Evolutionary conservation across 164 flowering plant species (phyloP), one percentile per base, ranked within the genome.

Genomic region (Aristolochia fimbriata): DNA sequence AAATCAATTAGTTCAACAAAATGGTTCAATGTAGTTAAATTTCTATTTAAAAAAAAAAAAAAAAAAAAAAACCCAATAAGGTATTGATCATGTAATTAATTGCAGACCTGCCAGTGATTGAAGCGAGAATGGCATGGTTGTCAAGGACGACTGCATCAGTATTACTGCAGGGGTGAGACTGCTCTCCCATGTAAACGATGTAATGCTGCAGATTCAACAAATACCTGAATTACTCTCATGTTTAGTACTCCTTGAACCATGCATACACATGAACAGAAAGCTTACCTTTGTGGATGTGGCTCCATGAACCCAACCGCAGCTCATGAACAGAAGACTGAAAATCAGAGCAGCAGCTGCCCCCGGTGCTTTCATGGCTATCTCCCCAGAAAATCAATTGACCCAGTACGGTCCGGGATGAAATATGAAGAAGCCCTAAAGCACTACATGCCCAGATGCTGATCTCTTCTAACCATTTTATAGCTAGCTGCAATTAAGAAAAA

Each of bases 151-250:
- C 73, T 0, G 78, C 52, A 54, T 21, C 65, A 61, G 33, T 5
- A 27, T 27, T 57, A 43, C n/a, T n/a, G n/a, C n/a, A n/a, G 63
- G 41, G 62, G 46, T 22, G 68, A 12, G 57, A 73, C 15, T 69
- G 77, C 1, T 73, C 70, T 6, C 80, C 77, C 75, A 71, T 66
- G 63, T 77, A 73, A 16, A 77, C 77, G 23, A 73, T 69, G 49
- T 74, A 69, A 23, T 66, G 71, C 77, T 69, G 73, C 58, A 33
- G 6, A 51, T 15, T 0, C 13, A 6, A 12, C 48, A 15, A 21
- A 21, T 37, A n/a, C 4, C 16, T 43, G 22, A 13, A 6, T 11
- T 22, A 22, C 57, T 20, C 27, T 27, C 55, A 17, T n/a, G 4
- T 47, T 16, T 21, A 37, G 30, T 27, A 5, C 30, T 27, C 30